Evolutionary conservation across 2,329 filamentous ascomycete genomes (phyloP).

Genomic region (Xylaria sp.): DNA sequence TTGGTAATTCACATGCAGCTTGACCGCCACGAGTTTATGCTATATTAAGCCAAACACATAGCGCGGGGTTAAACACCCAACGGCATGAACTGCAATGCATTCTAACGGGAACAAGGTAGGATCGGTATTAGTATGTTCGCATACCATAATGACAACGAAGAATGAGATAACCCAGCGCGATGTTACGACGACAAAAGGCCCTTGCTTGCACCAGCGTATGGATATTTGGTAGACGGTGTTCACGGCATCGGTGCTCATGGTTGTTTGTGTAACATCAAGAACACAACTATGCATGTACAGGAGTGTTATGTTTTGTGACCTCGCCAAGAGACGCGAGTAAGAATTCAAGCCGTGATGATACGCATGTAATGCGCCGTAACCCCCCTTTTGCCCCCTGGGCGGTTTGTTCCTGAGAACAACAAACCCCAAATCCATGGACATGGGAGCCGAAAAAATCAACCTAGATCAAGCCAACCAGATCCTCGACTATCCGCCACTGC

Average conservation of each 20-base stretch:
- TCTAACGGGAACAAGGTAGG: conserved; percentile 4
- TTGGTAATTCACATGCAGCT: conserved; percentile 31
- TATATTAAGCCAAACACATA: conserved; percentile 24
- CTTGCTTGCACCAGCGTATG: conserved; percentile 25
- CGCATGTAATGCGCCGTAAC: conserved; percentile 22
- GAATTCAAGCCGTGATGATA: conserved; percentile 24
- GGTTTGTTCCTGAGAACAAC: conserved; percentile 9
- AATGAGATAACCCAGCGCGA: conserved; percentile 9
- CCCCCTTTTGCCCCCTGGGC: background rate
- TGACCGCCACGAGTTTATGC: conserved; percentile 34
- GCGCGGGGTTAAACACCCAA: conserved; percentile 28
- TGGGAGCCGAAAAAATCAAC: conserved; percentile 4
- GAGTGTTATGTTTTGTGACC: conserved; percentile 17
- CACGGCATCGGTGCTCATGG: conserved; percentile 8
- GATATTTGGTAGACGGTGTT: background rate
- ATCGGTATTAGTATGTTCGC: conserved; percentile 14
- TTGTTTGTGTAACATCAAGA: conserved; percentile 24
- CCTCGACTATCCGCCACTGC: conserved; percentile 22
- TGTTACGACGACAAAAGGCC: conserved; percentile 33
- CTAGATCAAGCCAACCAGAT: conserved; percentile 26
- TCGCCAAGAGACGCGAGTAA: conserved; percentile 29
- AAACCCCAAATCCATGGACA: conserved; percentile 3
- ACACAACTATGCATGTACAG: conserved; percentile 8
- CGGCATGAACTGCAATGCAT: conserved; percentile 32
- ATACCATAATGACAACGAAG: background rate